phyloP scores from a whole-genome alignment of 2,329 filamentous ascomycete genomes.

The Stagonosporopsis cucurbitacearum region DNA sequence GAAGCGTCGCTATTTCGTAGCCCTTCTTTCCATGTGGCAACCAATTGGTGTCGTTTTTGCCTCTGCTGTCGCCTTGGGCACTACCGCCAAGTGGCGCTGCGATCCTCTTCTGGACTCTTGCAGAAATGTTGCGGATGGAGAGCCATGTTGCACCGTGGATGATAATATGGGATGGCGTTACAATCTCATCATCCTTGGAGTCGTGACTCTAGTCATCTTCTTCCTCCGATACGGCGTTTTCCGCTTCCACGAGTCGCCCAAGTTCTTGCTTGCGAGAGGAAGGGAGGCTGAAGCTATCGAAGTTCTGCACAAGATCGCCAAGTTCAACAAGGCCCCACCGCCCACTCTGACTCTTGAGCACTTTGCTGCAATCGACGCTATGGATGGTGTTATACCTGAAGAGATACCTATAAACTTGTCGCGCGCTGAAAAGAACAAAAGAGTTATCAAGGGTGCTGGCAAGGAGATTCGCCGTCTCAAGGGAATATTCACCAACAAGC shows the following conservation, averaged over 20 bases:
- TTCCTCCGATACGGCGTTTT: slow-evolving; percentile 40
- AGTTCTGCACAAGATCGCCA: slow-evolving; percentile 37
- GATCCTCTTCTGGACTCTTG: slow-evolving; percentile 29
- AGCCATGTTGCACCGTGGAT: slow-evolving; percentile 30
- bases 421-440: slow-evolving; percentile 27
- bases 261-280: slow-evolving; percentile 35
- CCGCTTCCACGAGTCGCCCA: slow-evolving; percentile 39
- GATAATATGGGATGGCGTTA: slow-evolving; percentile 44
- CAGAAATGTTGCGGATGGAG: slow-evolving; percentile 19
- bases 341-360: slow-evolving; percentile 35
- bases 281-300: slow-evolving; percentile 37
- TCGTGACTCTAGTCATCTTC: slow-evolving; percentile 36
- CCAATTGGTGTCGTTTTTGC: slow-evolving; percentile 37
- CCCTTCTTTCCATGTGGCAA: slow-evolving; percentile 42
- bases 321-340: slow-evolving; percentile 35
- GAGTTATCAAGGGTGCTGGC: slow-evolving; percentile 27
- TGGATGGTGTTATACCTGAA: slow-evolving; percentile 10
- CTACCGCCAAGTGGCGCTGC: slow-evolving; percentile 39
- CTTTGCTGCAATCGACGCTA: slow-evolving; percentile 34
- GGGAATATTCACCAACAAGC: slow-evolving; percentile 36
- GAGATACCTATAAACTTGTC: slow-evolving; percentile 7
- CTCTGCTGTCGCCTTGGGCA: slow-evolving; percentile 37
- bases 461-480: slow-evolving; percentile 37
- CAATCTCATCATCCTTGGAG: slow-evolving; percentile 36
- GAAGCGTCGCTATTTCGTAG: slow-evolving; percentile 36